Evolutionary conservation across 768 basidiomycete species (phyloP).

Genomic region (Sutorius australiensis): DNA sequence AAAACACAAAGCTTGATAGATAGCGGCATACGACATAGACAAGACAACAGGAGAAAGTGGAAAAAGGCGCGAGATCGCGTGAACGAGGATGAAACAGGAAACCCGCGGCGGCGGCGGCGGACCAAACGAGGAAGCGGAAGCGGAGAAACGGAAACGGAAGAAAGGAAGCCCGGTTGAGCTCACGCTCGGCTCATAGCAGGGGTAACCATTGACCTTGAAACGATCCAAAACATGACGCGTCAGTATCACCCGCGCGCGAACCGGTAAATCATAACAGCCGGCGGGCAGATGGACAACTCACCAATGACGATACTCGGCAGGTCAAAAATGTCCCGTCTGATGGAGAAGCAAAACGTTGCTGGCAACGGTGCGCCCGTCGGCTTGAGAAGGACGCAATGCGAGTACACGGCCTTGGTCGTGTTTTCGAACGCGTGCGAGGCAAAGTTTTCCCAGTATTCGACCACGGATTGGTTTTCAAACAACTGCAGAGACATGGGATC

Average conservation of each 20-base stretch:
- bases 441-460: slow-evolving; percentile 97
- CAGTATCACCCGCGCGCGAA: background rate
- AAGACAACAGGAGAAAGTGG: background rate
- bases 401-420: slow-evolving; percentile 92
- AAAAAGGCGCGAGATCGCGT: background rate
- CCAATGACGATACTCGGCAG: slow-evolving; percentile 86
- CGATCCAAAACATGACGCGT: background rate
- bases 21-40: slow-evolving; percentile 14
- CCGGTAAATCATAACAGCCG: background rate
- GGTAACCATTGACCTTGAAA: slow-evolving; percentile 82
- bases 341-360: slow-evolving; percentile 94
- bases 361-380: slow-evolving; percentile 81
- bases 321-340: slow-evolving; percentile 89
- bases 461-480: slow-evolving; percentile 93
- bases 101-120: background rate
- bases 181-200: slow-evolving; percentile 45
- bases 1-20: slow-evolving; percentile 2
- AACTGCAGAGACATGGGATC: slow-evolving; percentile 44
- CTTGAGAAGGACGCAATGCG: slow-evolving; percentile 86
- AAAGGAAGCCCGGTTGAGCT: no score
- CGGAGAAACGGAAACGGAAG: background rate
- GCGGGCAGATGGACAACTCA: slow-evolving; percentile 28
- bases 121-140: background rate
- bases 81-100: background rate
- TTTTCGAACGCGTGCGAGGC: slow-evolving; percentile 97